These are phyloP conservation scores for Cynanchum wilfordii DNA, from an alignment of 257 asterid genomes.

Conservation along the genomic window DNA sequence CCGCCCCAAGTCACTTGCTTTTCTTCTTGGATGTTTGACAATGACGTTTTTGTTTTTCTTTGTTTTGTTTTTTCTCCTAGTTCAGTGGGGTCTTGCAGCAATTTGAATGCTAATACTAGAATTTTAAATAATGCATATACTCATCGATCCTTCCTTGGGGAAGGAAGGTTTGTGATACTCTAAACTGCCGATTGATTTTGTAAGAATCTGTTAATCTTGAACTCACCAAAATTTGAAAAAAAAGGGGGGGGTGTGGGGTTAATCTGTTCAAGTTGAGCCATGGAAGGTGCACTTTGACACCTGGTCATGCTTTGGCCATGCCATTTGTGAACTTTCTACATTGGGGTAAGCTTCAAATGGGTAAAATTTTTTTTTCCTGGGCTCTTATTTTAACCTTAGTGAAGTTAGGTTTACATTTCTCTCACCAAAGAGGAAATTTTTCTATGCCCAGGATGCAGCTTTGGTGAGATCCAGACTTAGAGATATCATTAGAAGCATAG, in stretches of 20 bases:
- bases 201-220: not conserved
- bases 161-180: not conserved
- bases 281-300: no score
- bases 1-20: not conserved
- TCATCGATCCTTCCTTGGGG: not conserved
- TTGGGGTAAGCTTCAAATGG: not conserved
- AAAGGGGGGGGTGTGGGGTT: not conserved
- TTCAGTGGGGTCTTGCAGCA: slow-evolving; percentile 2
- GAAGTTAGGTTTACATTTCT: not conserved
- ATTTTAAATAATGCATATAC: not conserved
- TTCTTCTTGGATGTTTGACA: not conserved
- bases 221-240: not conserved
- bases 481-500: not conserved
- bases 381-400: not conserved
- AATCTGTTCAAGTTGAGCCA: not conserved
- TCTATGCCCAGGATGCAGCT: not conserved
- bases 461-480: not conserved
- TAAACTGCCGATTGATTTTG: not conserved
- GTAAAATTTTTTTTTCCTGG: no score
- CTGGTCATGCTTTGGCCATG: no score
- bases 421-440: not conserved
- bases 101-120: not conserved
- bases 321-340: not conserved
- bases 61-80: not conserved
- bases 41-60: not conserved